Conservation (phyloP, 2,329 filamentous ascomycete genomes). For the Calcarisporium arbuscula region DNA sequence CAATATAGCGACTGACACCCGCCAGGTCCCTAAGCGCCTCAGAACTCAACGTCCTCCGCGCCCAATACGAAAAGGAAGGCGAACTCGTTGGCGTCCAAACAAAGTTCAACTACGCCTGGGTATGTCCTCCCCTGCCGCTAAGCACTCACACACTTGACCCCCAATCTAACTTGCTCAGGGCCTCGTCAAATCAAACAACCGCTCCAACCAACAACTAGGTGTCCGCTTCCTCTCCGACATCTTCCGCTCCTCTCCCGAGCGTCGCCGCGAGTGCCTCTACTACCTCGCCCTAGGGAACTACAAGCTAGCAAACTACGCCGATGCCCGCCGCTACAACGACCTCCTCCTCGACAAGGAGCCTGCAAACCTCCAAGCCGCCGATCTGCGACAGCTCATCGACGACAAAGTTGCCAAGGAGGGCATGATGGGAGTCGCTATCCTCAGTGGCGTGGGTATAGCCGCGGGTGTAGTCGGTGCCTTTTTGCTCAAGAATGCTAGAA, state of each 20-base stretch:
- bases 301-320: slow-evolving; percentile 95
- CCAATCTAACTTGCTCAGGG: slow-evolving; percentile 48
- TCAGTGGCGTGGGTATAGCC: slow-evolving; percentile 85
- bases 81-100: slow-evolving; percentile 96
- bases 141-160: slow-evolving; percentile 2
- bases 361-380: slow-evolving; percentile 81
- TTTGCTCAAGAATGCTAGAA: slow-evolving; percentile 69
- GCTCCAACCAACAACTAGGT: slow-evolving; percentile 86
- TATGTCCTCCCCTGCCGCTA: slow-evolving; percentile 34
- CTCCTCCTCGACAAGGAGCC: slow-evolving; percentile 86
- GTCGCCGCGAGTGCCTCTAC: slow-evolving; percentile 94
- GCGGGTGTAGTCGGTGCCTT: slow-evolving; percentile 90
- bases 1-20: slow-evolving; percentile 6
- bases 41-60: slow-evolving; percentile 85
- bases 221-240: slow-evolving; percentile 93
- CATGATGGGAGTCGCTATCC: slow-evolving; percentile 86
- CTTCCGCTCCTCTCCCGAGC: slow-evolving; percentile 87
- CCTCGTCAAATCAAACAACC: slow-evolving; percentile 83
- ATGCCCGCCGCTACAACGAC: slow-evolving; percentile 92
- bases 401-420: slow-evolving; percentile 96
- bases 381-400: slow-evolving; percentile 82
- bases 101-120: slow-evolving; percentile 99
- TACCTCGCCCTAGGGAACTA: slow-evolving; percentile 96
- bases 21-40: slow-evolving; percentile 78
- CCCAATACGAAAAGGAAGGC: slow-evolving; percentile 96